Evolutionary conservation across 1,284 basidiomycete genomes (phyloP), one percentile per base, ranked within the genome.

Genomic region (Ustilago esculenta): DNA sequence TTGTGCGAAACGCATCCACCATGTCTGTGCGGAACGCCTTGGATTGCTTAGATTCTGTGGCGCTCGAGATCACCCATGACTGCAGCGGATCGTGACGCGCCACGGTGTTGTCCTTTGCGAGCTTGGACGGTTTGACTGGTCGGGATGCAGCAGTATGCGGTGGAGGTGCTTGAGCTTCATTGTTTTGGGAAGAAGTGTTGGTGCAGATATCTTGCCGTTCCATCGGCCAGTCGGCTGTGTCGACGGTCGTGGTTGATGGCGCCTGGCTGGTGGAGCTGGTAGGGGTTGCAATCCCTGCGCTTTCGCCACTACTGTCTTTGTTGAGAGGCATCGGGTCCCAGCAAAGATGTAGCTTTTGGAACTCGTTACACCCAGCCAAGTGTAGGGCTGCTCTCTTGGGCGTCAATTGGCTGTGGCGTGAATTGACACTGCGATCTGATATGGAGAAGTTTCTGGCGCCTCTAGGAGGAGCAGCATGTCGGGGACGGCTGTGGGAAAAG

Each of bases 191-290:
- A 17, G 43, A 32, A 1, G 67, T 69, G 46, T 71, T 70, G 15
- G 74, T 76, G 72, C 74, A 76, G 12, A 71, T 71, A 20, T 73
- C 74, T 18, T 67, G 68, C 17, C 69, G 50, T 29, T 76, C 74
- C n/a, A 53, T 24, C 3, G 74, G 74, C 74, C 74, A 76, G 29
- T 56, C 57, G 4, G 56, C 18, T 17, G 43, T 48, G 12, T 6
- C 12, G 15, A 27, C 12, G 17, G 27, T 15, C 15, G 20, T 45
- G 25, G 6, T 25, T 20, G 21, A n/a, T n/a, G n/a, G n/a, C n/a
- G n/a, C n/a, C n/a, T n/a, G n/a, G n/a, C n/a, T n/a, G n/a, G n/a
- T n/a, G n/a, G n/a, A n/a, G n/a, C n/a, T n/a, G n/a, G n/a, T n/a
- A n/a, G n/a, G n/a, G n/a, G n/a, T n/a, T n/a, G n/a, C n/a, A n/a